Percentiles rank a stretch among this genome's conserved stretches.
Evolutionary conservation across 1,139 yeast genomes (phyloP).

Genomic region (Torulaspora pretoriensis): DNA sequence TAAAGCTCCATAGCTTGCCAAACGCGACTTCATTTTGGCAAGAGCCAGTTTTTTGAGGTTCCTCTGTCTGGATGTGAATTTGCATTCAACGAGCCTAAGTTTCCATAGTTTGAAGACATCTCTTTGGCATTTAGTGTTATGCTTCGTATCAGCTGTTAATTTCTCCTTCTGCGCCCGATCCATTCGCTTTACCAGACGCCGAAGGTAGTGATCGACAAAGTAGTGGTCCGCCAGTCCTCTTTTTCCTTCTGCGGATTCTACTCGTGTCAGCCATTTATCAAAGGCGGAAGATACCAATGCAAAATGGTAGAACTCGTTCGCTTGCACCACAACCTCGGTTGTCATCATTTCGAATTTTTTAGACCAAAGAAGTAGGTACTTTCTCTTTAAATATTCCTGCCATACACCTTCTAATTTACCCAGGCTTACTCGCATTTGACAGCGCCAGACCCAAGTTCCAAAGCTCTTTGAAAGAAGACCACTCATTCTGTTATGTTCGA

Average conservation of each 20-base stretch:
- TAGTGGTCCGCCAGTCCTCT: constrained; percentile 25
- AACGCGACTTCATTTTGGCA: constrained; percentile 16
- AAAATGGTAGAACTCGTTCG: constrained; percentile 16
- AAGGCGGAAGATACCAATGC: constrained; percentile 19
- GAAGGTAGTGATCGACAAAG: constrained; percentile 20
- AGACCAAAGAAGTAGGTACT: constrained; percentile 19
- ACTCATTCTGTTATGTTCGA: constrained; percentile 16
- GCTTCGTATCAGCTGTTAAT: neutral
- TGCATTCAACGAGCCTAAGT: constrained; percentile 6
- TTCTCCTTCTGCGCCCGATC: neutral
- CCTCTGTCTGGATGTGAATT: constrained; percentile 1
- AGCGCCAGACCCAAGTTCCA: constrained; percentile 19
- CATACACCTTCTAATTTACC: constrained; percentile 17
- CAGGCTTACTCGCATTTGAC: constrained; percentile 13
- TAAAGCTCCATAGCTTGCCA: constrained; percentile 4
- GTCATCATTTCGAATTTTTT: constrained; percentile 10
- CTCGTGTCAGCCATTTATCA: constrained; percentile 20
- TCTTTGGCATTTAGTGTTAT: neutral
- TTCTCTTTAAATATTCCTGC: constrained; percentile 18
- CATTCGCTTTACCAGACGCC: constrained; percentile 7
- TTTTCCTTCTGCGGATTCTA: constrained; percentile 18
- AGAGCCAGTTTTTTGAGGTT: constrained; percentile 9
- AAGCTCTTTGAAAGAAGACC: constrained; percentile 12
- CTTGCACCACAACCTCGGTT: constrained; percentile 14
- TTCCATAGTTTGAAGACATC: constrained; percentile 10